Evolutionary conservation across 2,329 filamentous ascomycete species (phyloP).

Genomic region (Microcyclospora pomicola): DNA sequence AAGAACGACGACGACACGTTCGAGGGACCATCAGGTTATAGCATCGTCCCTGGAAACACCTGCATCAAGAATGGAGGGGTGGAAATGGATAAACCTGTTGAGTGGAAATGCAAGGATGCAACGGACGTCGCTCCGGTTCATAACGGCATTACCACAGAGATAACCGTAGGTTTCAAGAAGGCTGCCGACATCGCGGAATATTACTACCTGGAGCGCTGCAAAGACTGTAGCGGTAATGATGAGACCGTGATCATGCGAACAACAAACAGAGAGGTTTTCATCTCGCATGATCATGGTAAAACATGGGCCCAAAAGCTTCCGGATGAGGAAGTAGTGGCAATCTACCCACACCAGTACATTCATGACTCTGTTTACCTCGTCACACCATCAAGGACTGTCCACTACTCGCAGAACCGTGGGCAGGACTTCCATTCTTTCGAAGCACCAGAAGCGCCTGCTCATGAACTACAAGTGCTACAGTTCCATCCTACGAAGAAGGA

Average conservation of each 20-base stretch:
- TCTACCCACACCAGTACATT: constrained; percentile 67
- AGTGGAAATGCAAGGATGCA: constrained; percentile 60
- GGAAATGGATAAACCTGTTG: constrained; percentile 38
- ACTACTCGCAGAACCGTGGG: constrained; percentile 72
- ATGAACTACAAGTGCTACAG: constrained; percentile 42
- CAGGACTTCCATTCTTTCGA: constrained; percentile 60
- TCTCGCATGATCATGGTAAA: constrained; percentile 80
- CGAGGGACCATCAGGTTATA: constrained; percentile 77
- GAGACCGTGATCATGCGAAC: constrained; percentile 59
- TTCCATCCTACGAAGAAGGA: constrained; percentile 81
- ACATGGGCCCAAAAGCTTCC: constrained; percentile 59
- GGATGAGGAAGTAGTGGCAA: constrained; percentile 52
- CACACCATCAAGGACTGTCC: constrained; percentile 52
- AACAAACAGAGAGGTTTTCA: constrained; percentile 47
- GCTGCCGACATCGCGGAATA: constrained; percentile 43
- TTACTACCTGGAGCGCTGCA: constrained; percentile 68
- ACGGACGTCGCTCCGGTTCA: constrained; percentile 39
- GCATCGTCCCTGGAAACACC: constrained; percentile 61
- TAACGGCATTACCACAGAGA: constrained; percentile 51
- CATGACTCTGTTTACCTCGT: constrained; percentile 81
- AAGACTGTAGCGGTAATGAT: constrained; percentile 43
- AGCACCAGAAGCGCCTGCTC: constrained; percentile 48
- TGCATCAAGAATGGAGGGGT: constrained; percentile 29
- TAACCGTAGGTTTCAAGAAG: constrained; percentile 42
- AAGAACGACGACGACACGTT: constrained; percentile 59